These are phyloP conservation scores for Crithidia acanthocephali DNA, from an alignment of 208 protist species.

Conservation along the genomic window DNA sequence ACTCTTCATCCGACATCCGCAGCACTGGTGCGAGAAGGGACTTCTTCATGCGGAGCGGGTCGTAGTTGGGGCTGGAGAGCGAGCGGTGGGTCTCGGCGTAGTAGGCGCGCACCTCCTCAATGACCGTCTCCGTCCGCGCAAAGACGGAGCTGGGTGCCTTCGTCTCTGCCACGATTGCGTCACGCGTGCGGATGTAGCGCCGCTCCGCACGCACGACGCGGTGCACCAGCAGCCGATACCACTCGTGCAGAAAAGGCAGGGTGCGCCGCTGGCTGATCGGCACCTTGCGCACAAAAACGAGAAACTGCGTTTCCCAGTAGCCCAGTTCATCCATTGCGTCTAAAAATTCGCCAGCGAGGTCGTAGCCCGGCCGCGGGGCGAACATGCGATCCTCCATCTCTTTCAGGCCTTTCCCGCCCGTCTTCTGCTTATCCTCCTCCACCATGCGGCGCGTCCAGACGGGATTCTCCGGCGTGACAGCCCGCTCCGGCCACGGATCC, in stretches of 20 bases:
- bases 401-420: slow-evolving; percentile 38
- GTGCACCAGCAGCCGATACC: slow-evolving; percentile 71
- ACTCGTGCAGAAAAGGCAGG: slow-evolving; percentile 79
- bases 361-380: slow-evolving; percentile 57
- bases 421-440: slow-evolving; percentile 50
- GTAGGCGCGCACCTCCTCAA: slow-evolving; percentile 62
- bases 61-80: slow-evolving; percentile 81
- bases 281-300: slow-evolving; percentile 64
- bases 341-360: slow-evolving; percentile 65
- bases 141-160: slow-evolving; percentile 46
- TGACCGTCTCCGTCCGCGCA: slow-evolving; percentile 60
- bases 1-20: slow-evolving; percentile 72
- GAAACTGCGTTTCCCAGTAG: slow-evolving; percentile 70
- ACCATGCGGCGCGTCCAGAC: slow-evolving; percentile 63
- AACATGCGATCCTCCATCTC: slow-evolving; percentile 67
- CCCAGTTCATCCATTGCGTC: slow-evolving; percentile 85
- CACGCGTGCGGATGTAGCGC: slow-evolving; percentile 65
- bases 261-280: slow-evolving; percentile 74
- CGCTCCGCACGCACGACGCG: slow-evolving; percentile 76
- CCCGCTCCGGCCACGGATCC: slow-evolving; percentile 83
- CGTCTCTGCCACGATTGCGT: slow-evolving; percentile 38
- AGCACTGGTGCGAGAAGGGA: slow-evolving; percentile 68
- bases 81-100: slow-evolving; percentile 82
- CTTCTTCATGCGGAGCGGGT: slow-evolving; percentile 83
- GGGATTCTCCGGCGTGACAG: slow-evolving; percentile 76